Conservation (phyloP, 768 basidiomycete species). For the Galerina marginata region DNA sequence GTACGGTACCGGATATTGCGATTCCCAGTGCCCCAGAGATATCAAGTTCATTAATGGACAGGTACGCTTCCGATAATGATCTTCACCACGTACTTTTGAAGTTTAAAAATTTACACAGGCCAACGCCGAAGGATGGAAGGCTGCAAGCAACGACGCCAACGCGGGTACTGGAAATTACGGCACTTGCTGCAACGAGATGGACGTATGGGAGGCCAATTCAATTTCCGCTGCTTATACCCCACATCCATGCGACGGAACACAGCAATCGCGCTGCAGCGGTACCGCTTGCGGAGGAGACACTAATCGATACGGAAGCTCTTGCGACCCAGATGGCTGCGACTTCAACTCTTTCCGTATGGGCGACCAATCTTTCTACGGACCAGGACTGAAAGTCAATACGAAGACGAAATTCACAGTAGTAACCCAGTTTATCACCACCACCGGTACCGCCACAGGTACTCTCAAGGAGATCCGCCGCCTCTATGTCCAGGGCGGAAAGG, state of each 20-base stretch:
- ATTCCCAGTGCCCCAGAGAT: slow-evolving; percentile 57
- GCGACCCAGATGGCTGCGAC: slow-evolving; percentile 5
- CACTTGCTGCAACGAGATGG: slow-evolving; percentile 16
- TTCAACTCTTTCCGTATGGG: slow-evolving; percentile 13
- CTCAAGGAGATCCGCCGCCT: slow-evolving; percentile 2
- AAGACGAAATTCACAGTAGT: background rate
- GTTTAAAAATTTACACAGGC: background rate
- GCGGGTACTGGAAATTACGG: slow-evolving; percentile 6
- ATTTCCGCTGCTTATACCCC: slow-evolving; percentile 1
- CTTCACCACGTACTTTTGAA: too few species aligned
- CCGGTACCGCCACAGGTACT: background rate
- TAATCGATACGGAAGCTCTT: background rate
- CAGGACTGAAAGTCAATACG: background rate
- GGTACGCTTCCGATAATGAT: slow-evolving; percentile 31
- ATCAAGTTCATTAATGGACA: slow-evolving; percentile 62
- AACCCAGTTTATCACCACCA: slow-evolving; percentile 13
- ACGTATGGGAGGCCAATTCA: slow-evolving; percentile 10
- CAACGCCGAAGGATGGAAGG: slow-evolving; percentile 5
- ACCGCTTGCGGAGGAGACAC: background rate
- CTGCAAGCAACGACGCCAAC: slow-evolving; percentile 5
- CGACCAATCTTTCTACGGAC: slow-evolving; percentile 2
- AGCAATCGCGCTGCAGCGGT: background rate
- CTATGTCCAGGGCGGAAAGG: background rate
- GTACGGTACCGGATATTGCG: slow-evolving; percentile 40
- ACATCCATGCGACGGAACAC: background rate